Conservation (phyloP, 2,329 filamentous ascomycete species). For the Stemphylium vesicarium region DNA sequence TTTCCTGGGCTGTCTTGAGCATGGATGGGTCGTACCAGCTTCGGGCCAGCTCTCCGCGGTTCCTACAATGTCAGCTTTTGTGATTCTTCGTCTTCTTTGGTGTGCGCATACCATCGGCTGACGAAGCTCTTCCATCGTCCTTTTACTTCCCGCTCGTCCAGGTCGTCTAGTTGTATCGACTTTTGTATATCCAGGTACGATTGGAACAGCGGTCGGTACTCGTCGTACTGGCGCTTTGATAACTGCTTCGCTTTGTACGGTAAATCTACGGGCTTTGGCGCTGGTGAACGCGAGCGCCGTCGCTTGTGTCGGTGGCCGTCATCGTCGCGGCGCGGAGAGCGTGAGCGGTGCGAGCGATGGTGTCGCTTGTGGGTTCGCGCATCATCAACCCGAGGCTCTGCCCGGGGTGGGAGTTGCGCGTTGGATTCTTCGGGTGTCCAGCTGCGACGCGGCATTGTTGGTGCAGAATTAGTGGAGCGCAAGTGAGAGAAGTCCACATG, state of each 20-base stretch:
- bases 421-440: slow-evolving; percentile 1
- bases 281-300: slow-evolving; percentile 41
- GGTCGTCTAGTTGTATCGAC: slow-evolving; percentile 68
- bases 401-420: neutral
- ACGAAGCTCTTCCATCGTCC: slow-evolving; percentile 95
- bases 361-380: slow-evolving; percentile 44
- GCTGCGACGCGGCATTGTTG: slow-evolving; percentile 7
- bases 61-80: slow-evolving; percentile 65
- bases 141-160: slow-evolving; percentile 76
- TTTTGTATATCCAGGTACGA: slow-evolving; percentile 92
- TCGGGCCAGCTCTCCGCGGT: slow-evolving; percentile 82
- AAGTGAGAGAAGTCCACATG: neutral
- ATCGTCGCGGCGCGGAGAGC: slow-evolving; percentile 38
- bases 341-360: slow-evolving; percentile 47
- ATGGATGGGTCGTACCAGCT: slow-evolving; percentile 91
- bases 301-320: slow-evolving; percentile 34
- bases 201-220: slow-evolving; percentile 75
- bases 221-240: slow-evolving; percentile 69
- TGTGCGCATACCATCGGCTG: slow-evolving; percentile 72
- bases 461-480: neutral
- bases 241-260: slow-evolving; percentile 72
- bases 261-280: slow-evolving; percentile 49
- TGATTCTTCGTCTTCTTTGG: neutral
- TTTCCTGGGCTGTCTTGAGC: slow-evolving; percentile 60
- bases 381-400: slow-evolving; percentile 3